phyloP scores from a whole-genome alignment of 768 basidiomycete genomes.

The Hypsizygus marmoreus region DNA sequence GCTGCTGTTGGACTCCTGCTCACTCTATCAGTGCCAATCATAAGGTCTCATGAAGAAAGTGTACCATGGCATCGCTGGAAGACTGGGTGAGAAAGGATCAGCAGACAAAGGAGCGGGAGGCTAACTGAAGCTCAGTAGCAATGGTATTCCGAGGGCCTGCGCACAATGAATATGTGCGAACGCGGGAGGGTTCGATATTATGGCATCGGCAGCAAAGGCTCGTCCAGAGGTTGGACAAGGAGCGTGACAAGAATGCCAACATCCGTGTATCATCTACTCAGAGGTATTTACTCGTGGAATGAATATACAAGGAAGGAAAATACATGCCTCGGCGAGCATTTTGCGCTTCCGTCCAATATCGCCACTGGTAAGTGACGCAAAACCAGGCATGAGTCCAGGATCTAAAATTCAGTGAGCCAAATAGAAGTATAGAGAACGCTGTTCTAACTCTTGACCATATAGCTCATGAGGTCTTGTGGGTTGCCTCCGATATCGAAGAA shows the following conservation, averaged over 20 bases:
- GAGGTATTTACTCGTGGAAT: neutral
- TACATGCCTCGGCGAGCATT: slow-evolving; percentile 51
- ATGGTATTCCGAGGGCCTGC: slow-evolving; percentile 60
- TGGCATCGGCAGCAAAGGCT: slow-evolving; percentile 60
- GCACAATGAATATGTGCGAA: slow-evolving; percentile 70
- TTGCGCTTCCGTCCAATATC: slow-evolving; percentile 60
- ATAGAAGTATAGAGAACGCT: neutral
- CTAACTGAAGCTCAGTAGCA: slow-evolving; percentile 60
- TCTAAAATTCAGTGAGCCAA: slow-evolving; percentile 34
- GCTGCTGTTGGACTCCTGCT: slow-evolving; percentile 49
- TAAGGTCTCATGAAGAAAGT: neutral
- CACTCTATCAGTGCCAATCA: neutral
- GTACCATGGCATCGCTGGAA: slow-evolving; percentile 66
- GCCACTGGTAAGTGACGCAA: slow-evolving; percentile 58
- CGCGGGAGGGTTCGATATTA: slow-evolving; percentile 68
- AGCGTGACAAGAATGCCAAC: slow-evolving; percentile 53
- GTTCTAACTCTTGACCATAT: slow-evolving; percentile 68
- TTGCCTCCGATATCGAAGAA: slow-evolving; percentile 65
- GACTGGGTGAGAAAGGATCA: neutral
- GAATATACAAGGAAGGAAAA: neutral
- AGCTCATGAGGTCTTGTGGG: slow-evolving; percentile 67
- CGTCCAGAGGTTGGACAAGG: slow-evolving; percentile 45
- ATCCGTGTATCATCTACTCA: slow-evolving; percentile 60
- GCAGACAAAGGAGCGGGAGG: slow-evolving; percentile 18
- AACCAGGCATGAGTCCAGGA: slow-evolving; percentile 64